These are phyloP conservation scores for Petunia axillaris DNA, from an alignment of 257 asterid genomes.

Conservation along the genomic window DNA sequence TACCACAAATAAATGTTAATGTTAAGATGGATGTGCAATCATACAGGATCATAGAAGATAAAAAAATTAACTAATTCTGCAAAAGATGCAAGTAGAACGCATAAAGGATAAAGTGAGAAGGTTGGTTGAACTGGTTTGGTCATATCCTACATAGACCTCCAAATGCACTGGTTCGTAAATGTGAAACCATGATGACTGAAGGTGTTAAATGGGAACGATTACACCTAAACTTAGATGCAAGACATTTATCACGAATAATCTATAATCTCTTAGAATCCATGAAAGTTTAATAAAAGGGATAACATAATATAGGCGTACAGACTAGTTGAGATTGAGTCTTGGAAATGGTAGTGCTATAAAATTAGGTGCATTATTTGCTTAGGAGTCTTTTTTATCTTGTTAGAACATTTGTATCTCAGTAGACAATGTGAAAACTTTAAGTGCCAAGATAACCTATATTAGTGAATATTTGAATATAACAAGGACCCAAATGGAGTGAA, in stretches of 20 bases:
- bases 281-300: not conserved
- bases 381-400: not conserved
- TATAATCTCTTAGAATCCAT: not conserved
- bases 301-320: not conserved
- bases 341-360: not conserved
- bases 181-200: not conserved
- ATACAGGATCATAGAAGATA: not conserved
- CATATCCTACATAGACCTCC: slow-evolving; percentile 4
- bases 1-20: not conserved
- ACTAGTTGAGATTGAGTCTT: too few relatives aligned
- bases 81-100: slow-evolving; percentile 8
- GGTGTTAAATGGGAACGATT: not conserved
- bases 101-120: slow-evolving; percentile 10
- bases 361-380: slow-evolving; percentile 5
- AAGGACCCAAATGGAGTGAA: slow-evolving; percentile 11
- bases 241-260: not conserved
- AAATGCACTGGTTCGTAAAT: not conserved
- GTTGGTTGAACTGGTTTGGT: not conserved
- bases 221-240: not conserved
- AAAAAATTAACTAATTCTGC: not conserved
- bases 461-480: slow-evolving; percentile 9
- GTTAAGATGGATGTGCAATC: not conserved
- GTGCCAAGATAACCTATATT: not conserved
- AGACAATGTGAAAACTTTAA: not conserved
- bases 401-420: not conserved